Percentiles rank a stretch among this genome's conserved stretches.
phyloP scores from a whole-genome alignment of 2,329 filamentous ascomycete genomes.

The Cladosporium sp. region DNA sequence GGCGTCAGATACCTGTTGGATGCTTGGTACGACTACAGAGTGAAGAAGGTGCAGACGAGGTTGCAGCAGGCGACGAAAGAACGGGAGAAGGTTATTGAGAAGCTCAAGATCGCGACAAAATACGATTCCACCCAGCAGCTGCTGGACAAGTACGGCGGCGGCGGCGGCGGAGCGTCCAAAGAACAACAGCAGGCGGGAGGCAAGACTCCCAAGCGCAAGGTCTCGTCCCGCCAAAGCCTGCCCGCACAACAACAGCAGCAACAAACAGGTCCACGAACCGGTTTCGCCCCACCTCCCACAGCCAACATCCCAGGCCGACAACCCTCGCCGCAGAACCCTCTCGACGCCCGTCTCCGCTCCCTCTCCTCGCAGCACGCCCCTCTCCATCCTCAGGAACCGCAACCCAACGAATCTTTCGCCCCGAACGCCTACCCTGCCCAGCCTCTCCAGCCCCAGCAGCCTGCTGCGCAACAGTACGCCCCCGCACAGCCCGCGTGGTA shows the following conservation, averaged over 20 bases:
- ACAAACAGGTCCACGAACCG: slow-evolving; percentile 50
- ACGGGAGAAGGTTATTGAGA: slow-evolving; percentile 82
- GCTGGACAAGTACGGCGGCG: slow-evolving; percentile 88
- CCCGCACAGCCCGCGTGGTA: slow-evolving; percentile 66
- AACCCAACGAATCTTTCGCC: slow-evolving; percentile 48
- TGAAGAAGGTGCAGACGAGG: slow-evolving; percentile 62
- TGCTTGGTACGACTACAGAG: slow-evolving; percentile 75
- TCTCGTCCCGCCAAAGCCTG: slow-evolving; percentile 14
- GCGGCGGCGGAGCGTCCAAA: slow-evolving; percentile 37
- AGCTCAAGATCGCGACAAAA: slow-evolving; percentile 89
- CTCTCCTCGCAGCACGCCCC: slow-evolving; percentile 8
- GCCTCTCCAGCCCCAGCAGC: slow-evolving; percentile 15
- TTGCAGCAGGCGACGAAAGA: slow-evolving; percentile 75
- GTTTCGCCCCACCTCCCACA: slow-evolving; percentile 58
- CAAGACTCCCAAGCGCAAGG: slow-evolving; percentile 25
- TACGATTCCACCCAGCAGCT: slow-evolving; percentile 93
- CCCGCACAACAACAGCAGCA: slow-evolving; percentile 3
- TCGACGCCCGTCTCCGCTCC: slow-evolving; percentile 9
- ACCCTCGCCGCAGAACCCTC: slow-evolving; percentile 18
- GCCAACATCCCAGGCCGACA: slow-evolving; percentile 55
- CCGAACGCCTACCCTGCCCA: slow-evolving; percentile 62
- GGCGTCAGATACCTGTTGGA: slow-evolving; percentile 62
- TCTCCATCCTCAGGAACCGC: slow-evolving; percentile 30
- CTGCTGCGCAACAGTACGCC: slow-evolving; percentile 14
- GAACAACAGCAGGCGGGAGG: slow-evolving; percentile 32